Evolutionary conservation across 208 protist species (phyloP).

Genomic region (Leishmania lainsoni): DNA sequence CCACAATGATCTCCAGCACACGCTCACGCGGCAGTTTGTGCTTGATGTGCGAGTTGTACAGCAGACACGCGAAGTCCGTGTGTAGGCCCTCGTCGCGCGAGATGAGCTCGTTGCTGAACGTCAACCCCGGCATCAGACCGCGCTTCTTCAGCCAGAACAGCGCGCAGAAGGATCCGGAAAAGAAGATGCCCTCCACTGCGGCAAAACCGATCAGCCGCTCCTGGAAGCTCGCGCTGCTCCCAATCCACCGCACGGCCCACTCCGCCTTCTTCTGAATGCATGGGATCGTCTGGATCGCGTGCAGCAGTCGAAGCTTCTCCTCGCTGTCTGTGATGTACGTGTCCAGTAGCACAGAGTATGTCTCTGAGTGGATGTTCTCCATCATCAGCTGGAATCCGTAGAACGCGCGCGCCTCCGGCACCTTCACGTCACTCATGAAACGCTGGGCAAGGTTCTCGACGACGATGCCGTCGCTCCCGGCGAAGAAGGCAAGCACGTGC

Average conservation of each 20-base stretch:
- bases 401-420: slow-evolving; percentile 98
- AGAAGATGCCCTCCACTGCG: slow-evolving; percentile 99
- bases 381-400: slow-evolving; percentile 99
- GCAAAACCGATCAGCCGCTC: slow-evolving; percentile 98
- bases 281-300: slow-evolving; percentile 97
- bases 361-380: slow-evolving; percentile 99
- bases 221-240: slow-evolving; percentile 84
- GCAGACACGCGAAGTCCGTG: slow-evolving; percentile 98
- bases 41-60: slow-evolving; percentile 95
- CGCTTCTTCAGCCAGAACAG: slow-evolving; percentile 99
- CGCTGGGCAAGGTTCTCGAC: slow-evolving; percentile 97
- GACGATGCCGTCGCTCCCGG: slow-evolving; percentile 99
- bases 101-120: slow-evolving; percentile 99
- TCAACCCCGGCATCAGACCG: slow-evolving; percentile 98
- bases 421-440: slow-evolving; percentile 98
- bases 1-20: slow-evolving; percentile 91
- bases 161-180: slow-evolving; percentile 98
- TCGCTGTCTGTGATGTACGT: slow-evolving; percentile 96
- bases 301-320: slow-evolving; percentile 95
- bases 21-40: slow-evolving; percentile 89
- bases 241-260: slow-evolving; percentile 96
- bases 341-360: slow-evolving; percentile 93
- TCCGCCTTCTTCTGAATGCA: slow-evolving; percentile 98
- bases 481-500: slow-evolving; percentile 99
- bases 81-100: slow-evolving; percentile 99